Conservation (phyloP, 768 basidiomycete genomes). For the Naematelia aurantialba region DNA sequence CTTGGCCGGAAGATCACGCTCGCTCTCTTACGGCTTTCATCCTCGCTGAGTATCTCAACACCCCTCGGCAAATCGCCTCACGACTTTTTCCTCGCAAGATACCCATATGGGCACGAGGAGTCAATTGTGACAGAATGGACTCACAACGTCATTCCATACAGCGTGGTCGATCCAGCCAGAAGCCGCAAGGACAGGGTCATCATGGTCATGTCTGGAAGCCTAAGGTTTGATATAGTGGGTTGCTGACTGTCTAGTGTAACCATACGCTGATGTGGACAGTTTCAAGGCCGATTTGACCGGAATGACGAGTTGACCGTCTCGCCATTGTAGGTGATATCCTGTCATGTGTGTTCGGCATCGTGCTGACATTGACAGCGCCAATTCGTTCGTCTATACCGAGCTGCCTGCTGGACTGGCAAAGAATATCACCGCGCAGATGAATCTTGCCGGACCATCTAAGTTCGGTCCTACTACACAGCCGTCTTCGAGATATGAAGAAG, state of each 20-base stretch:
- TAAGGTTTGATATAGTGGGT: slow-evolving; percentile 51
- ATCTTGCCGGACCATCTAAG: slow-evolving; percentile 36
- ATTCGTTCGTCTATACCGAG: slow-evolving; percentile 28
- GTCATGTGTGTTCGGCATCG: not conserved
- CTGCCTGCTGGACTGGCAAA: slow-evolving; percentile 35
- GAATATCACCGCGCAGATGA: slow-evolving; percentile 31
- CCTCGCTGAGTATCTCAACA: slow-evolving; percentile 58
- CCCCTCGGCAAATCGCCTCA: slow-evolving; percentile 70
- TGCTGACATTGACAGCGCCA: slow-evolving; percentile 23
- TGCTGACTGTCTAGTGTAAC: too few species aligned
- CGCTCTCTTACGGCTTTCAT: slow-evolving; percentile 20
- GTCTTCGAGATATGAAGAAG: slow-evolving; percentile 14
- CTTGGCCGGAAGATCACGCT: slow-evolving; percentile 29
- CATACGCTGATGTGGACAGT: slow-evolving; percentile 25
- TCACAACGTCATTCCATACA: slow-evolving; percentile 57
- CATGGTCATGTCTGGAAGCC: slow-evolving; percentile 48
- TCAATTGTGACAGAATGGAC: slow-evolving; percentile 46
- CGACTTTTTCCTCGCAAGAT: slow-evolving; percentile 63
- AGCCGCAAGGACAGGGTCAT: slow-evolving; percentile 28
- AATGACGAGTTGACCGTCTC: slow-evolving; percentile 75
- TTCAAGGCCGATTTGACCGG: slow-evolving; percentile 65
- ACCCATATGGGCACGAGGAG: slow-evolving; percentile 26
- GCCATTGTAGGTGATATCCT: slow-evolving; percentile 55
- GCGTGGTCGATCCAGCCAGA: slow-evolving; percentile 50
- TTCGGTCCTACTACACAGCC: slow-evolving; percentile 8